phyloP scores from a whole-genome alignment of 2,329 filamentous ascomycete genomes.

The Teratosphaeria nubilosa region DNA sequence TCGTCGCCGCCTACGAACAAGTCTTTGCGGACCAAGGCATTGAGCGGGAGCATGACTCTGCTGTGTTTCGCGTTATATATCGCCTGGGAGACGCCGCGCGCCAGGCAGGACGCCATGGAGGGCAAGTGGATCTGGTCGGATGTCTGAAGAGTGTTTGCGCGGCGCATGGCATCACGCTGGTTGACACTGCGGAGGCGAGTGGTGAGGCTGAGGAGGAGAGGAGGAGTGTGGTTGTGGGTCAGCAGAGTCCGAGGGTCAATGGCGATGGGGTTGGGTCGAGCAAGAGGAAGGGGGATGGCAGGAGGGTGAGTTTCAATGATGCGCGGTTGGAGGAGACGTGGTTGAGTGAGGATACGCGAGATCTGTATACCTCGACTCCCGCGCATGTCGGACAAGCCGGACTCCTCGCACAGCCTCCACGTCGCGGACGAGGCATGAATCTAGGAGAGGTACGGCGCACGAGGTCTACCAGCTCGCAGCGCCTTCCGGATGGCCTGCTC shows the following conservation, averaged over 20 bases:
- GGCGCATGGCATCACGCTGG: conserved; percentile 14
- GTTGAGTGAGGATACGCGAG: conserved; percentile 22
- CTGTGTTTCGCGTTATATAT: conserved; percentile 69
- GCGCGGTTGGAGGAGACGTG: conserved; percentile 44
- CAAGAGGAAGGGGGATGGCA: conserved; percentile 10
- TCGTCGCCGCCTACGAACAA: conserved; percentile 72
- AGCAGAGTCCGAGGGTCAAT: not conserved
- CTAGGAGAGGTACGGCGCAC: conserved; percentile 6
- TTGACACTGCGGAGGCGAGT: conserved; percentile 16
- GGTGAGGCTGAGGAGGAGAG: conserved; percentile 33
- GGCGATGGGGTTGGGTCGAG: conserved; percentile 1
- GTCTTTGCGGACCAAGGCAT: conserved; percentile 62
- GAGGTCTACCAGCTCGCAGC: conserved; percentile 16
- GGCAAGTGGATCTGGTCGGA: conserved; percentile 14
- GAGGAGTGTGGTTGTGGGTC: conserved; percentile 17
- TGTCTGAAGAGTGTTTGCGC: conserved; percentile 19
- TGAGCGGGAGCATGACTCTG: conserved; percentile 62
- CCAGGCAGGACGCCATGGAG: conserved; percentile 12
- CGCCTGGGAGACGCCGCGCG: conserved; percentile 53
- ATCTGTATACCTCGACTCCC: not conserved
- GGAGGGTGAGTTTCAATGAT: conserved; percentile 49
- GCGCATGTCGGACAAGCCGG: not conserved
- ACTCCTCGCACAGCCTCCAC: conserved; percentile 11
- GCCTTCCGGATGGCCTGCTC: not conserved
- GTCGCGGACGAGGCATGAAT: conserved; percentile 5